phyloP scores from a whole-genome alignment of 306 rosid genomes.

The Cucurbita ficifolia region DNA sequence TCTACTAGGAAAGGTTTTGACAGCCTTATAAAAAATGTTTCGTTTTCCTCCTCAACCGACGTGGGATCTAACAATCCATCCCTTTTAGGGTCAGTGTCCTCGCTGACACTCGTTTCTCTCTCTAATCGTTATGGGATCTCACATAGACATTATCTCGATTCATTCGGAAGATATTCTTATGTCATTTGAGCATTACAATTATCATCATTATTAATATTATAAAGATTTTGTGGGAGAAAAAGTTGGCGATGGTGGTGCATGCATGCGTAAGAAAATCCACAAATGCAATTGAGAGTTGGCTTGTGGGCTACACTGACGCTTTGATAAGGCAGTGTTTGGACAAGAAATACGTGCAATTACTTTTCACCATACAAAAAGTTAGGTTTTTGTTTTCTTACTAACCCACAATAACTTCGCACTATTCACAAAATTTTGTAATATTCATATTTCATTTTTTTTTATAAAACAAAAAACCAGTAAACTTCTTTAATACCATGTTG shows the following conservation, averaged over 20 bases:
- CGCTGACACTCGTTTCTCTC: no score
- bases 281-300: not conserved
- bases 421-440: not conserved
- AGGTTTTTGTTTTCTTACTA: not conserved
- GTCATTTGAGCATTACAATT: not conserved
- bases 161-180: no score
- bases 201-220: not conserved
- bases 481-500: no score
- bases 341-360: slow-evolving; percentile 5
- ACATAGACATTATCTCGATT: no score
- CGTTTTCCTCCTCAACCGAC: no score
- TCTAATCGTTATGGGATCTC: no score
- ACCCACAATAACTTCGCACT: not conserved
- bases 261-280: slow-evolving; percentile 1
- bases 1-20: no score
- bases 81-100: no score
- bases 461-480: no score
- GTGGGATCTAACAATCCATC: no score
- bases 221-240: not conserved
- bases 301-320: not conserved
- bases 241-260: not conserved
- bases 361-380: not conserved
- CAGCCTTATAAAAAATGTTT: no score
- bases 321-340: slow-evolving; percentile 6
- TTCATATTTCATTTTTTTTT: not conserved